Conservation (phyloP, 148 eudicot genomes). For the Salicornia ramosissima region DNA sequence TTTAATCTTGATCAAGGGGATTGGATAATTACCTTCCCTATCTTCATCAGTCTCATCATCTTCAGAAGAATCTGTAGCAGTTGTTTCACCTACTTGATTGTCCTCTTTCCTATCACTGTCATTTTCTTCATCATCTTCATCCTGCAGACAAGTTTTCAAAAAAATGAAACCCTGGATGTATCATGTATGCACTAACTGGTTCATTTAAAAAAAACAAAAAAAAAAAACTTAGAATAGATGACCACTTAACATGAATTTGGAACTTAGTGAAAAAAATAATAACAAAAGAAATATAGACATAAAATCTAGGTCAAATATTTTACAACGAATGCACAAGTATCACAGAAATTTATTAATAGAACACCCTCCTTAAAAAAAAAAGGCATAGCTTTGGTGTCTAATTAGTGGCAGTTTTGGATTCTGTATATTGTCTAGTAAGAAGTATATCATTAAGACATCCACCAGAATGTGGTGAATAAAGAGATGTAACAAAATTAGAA, state of each 20-base stretch:
- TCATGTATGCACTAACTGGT: too few species aligned
- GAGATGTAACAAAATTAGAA: background rate
- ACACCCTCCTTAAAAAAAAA: background rate
- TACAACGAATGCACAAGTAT: background rate
- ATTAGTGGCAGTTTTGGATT: too few species aligned
- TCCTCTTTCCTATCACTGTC: slow-evolving; percentile 31
- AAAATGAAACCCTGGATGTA: background rate
- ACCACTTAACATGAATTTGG: slow-evolving; percentile 1
- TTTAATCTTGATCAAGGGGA: background rate
- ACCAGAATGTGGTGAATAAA: background rate
- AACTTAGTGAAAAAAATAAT: background rate
- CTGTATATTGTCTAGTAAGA: background rate
- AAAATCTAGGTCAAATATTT: background rate
- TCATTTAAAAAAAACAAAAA: too few species aligned
- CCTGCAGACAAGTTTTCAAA: slow-evolving; percentile 28
- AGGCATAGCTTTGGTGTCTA: too few species aligned
- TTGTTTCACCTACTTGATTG: slow-evolving; percentile 29
- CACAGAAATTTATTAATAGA: background rate
- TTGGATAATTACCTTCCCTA: slow-evolving; percentile 31
- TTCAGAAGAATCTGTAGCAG: slow-evolving; percentile 36
- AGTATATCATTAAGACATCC: background rate
- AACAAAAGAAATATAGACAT: background rate
- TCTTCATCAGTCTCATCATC: slow-evolving; percentile 39
- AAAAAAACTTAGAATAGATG: background rate
- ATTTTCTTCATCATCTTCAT: slow-evolving; percentile 35